phyloP scores from a whole-genome alignment of 129 eudicot species.

The Apium graveolens region DNA sequence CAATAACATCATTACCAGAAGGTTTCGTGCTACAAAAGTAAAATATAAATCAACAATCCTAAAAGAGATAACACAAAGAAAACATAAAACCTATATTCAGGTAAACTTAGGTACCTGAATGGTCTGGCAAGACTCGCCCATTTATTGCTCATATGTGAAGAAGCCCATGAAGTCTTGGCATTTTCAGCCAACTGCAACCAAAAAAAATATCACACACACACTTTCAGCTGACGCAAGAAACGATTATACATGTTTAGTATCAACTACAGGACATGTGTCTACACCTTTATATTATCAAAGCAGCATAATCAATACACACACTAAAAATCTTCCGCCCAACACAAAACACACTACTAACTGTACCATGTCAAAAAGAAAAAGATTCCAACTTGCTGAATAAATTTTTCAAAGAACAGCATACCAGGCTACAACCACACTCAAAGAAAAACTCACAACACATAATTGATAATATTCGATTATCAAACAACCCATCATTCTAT shows the following conservation, averaged over 20 bases:
- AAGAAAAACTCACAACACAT: background rate
- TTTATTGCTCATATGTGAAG: constrained; percentile 34
- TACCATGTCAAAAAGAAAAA: too few relatives aligned
- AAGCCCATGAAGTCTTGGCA: constrained; percentile 35
- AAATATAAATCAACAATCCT: background rate
- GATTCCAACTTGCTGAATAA: background rate
- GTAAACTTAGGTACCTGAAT: constrained; percentile 41
- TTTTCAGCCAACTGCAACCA: constrained; percentile 54
- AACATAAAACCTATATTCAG: background rate
- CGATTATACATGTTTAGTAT: background rate
- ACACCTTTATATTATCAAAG: background rate
- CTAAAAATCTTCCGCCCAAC: background rate
- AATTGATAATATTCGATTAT: background rate
- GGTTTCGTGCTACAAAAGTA: constrained; percentile 55
- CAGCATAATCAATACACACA: background rate
- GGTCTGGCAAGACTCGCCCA: constrained; percentile 68
- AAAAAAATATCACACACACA: background rate
- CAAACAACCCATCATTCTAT: background rate
- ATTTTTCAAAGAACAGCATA: background rate
- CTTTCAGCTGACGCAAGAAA: background rate
- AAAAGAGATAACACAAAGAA: background rate
- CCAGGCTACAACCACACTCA: background rate
- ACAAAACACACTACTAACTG: background rate
- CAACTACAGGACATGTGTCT: background rate
- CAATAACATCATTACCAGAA: constrained; percentile 83